Evolutionary conservation across 2,329 filamentous ascomycete species (phyloP), one percentile per base, ranked within the genome.

Genomic region (Rhynchosporium secalis): DNA sequence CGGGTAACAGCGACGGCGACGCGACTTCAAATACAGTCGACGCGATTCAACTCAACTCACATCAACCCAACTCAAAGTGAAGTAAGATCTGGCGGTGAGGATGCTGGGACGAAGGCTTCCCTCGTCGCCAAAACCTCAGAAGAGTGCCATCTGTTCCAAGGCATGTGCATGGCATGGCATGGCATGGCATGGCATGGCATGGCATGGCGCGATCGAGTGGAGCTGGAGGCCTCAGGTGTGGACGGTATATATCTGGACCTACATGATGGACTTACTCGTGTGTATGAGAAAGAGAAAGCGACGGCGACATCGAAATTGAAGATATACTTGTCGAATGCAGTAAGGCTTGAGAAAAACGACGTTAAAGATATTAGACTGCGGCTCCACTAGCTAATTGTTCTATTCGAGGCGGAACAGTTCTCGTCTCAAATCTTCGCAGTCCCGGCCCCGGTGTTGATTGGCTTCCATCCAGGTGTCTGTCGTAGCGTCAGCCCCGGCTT

Each of bases 61-160:
- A 36, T 36, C 9, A 5, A 26, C 13, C 2, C 43, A 46, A 43
- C 3, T n/a, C 15, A 12, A 7, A 7, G 12, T 8, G 36, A 49
- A 49, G 8, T 33, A 52, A 52, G 49, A 51, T 36, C 10, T 40
- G 10, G 51, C 36, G 51, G 51, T 54, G 51, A 54, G 51, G 15
- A 28, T 54, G 51, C 26, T 28, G 26, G 10, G 36, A 54, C 31
- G 20, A 38, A 36, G 48, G 48, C 31, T 6, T n/a, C 15, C 40
- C 12, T 12, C 13, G 40, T 4, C 9, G 33, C 5, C 5, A 10
- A 36, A 10, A 10, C 5, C 9, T 10, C 5, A 36, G 33, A 36
- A 36, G 33, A 36, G 33, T 36, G 33, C 33, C 33, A 36, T 36
- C 33, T 36, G 5, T 10, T 36, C 33, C 33, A 36, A 31, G 29